Evolutionary conservation across 768 basidiomycete genomes (phyloP), one percentile per base, ranked within the genome.

Genomic region (Glaciozyma martinii): DNA sequence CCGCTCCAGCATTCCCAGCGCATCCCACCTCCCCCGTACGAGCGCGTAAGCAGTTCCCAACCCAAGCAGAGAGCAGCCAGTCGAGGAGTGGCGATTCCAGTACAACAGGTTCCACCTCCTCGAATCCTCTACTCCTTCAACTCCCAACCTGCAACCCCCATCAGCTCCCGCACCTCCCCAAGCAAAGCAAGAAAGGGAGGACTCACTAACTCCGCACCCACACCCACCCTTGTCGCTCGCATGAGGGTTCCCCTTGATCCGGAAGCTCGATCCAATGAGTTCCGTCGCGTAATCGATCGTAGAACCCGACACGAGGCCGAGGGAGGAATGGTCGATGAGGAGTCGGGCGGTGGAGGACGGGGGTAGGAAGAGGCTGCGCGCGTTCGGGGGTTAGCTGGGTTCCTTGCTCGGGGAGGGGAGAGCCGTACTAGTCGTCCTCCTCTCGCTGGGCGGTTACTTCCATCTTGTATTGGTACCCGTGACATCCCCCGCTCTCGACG

Each of bases 391-490:
- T 55, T 43, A 55, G 55, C 46, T 47, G 5, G 6, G 15, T 46
- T 46, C 21, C 9, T 5, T 0, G 33, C 12, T 25, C 25, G 19
- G 53, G 46, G 56, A 56, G 32, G 29, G 37, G 47, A 29, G 56
- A 46, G 44, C 19, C 89, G 75, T 75, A 93, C 92, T 92, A 95
- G 77, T 95, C 92, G 68, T 92, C 90, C 7, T 80, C 80, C 33
- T 81, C 78, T 21, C 80, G 80, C 52, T 78, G 76, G 44, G 80
- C 80, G 3, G 88, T 86, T 4, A 97, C 81, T 61, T 87, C 85
- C 82, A 98, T 83, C 71, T 89, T 93, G 77, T 97, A 95, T 73
- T 95, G 91, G 76, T 97, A 97, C 44, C 94, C 94, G 75, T 98
- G 93, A 74, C 94, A 98, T 25, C 94, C 94, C 16, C 94, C 94